Base-by-base conservation (phyloP, 2,329 filamentous ascomycete genomes). In the Fusarium nelsonii region DNA sequence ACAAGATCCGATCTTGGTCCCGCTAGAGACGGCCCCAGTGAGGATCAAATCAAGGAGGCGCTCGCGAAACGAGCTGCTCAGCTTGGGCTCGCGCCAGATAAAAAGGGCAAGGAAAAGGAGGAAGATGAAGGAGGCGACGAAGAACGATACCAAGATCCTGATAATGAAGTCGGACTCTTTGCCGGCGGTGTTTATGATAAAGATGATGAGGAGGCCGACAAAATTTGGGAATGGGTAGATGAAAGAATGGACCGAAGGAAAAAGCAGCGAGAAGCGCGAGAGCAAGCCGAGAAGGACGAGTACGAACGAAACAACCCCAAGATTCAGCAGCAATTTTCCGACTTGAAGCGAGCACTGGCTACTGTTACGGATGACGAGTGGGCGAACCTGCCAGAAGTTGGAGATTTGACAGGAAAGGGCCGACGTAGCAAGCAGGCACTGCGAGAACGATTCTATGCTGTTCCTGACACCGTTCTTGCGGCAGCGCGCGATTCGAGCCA, bases 291-390 rank as follows among this genome's bases (percentile, higher is more conserved):
- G 84, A 89, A 87, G 79, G 93, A 97, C 78, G 94, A 98, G 76
- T 97, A 97, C 86, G 95, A 99, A 83, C 90, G 91, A 73, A 95
- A 97, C 79, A 98, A 99, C 78, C 96, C 96, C 15, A 99, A 98
- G 81, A 97, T 99, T 53, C 93, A 97, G 77, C 93, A 97, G 73
- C 96, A 99, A 79, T 99, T 99, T 79, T 94, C 94, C 77, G 96
- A 98, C 74, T 83, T 98, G 52, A 99, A 99, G 81, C 89, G 97
- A 75, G 93, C 93, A 7, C 86, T 99, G 37, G 91, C 92, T 40
- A 92, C 90, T 8, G 92, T 99, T 30, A 92, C 92, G 43, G 95
- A 98, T 78, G 95, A 99, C 67, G 94, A 99, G 74, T 99, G 96
- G 96, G 94, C 93, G 39, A 97, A 90, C 74, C 85, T 99, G 40